Evolutionary conservation across 164 flowering plant species (phyloP).

Genomic region (Sextonia rubra): DNA sequence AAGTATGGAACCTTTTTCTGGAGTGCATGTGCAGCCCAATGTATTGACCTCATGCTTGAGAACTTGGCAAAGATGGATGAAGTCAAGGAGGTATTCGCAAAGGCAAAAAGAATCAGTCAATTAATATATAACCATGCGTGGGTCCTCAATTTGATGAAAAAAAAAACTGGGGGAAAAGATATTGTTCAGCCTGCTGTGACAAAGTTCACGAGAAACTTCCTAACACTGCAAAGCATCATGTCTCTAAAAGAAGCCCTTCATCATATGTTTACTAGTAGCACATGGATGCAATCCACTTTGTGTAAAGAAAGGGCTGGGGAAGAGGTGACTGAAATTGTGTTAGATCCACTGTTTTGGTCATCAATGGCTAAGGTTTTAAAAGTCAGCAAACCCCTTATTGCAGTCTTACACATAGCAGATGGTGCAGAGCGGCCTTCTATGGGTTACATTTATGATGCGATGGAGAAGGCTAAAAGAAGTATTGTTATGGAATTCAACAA

Average conservation of each 20-base stretch:
- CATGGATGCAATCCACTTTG: constrained; percentile 32
- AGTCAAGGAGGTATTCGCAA: constrained; percentile 23
- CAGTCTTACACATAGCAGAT: constrained; percentile 28
- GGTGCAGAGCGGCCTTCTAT: constrained; percentile 38
- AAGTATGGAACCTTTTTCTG: constrained; percentile 34
- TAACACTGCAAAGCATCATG: constrained; percentile 30
- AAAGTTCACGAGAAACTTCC: constrained; percentile 31
- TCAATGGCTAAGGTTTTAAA: constrained; percentile 17
- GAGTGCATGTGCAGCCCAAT: constrained; percentile 45
- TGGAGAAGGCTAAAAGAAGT: constrained; percentile 36
- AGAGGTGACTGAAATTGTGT: constrained; percentile 26
- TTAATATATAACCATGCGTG: constrained; percentile 35
- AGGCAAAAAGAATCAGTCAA: constrained; percentile 29
- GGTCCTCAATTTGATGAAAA: constrained; percentile 36
- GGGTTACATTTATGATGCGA: constrained; percentile 44
- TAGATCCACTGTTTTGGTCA: constrained; percentile 36
- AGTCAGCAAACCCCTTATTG: constrained; percentile 34
- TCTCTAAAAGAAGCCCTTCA: constrained; percentile 28
- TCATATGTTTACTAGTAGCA: constrained; percentile 32
- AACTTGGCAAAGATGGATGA: constrained; percentile 28
- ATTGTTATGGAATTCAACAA: constrained; percentile 24
- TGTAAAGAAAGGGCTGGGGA: constrained; percentile 30
- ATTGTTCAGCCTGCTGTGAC: constrained; percentile 34
- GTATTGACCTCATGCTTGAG: constrained; percentile 44
- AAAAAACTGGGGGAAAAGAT: constrained; percentile 34